Percentiles rank a stretch among this genome's conserved stretches.
Evolutionary conservation across 2,329 filamentous ascomycete species (phyloP).

Genomic region (Botrytis hyacinthi): DNA sequence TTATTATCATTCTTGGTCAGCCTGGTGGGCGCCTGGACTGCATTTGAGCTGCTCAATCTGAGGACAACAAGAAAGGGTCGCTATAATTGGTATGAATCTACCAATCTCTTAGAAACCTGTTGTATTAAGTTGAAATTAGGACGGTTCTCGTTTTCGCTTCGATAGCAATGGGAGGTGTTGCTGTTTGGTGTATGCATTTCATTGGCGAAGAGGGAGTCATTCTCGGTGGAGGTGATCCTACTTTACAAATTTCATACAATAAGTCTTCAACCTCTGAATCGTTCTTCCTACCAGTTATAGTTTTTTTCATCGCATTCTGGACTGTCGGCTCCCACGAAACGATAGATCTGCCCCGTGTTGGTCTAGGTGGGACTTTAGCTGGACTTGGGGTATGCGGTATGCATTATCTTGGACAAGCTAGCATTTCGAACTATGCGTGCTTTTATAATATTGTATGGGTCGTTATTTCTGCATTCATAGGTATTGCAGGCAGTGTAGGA

Average conservation of each 20-base stretch:
- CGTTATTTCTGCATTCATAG: slow-evolving; percentile 67
- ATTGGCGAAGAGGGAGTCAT: slow-evolving; percentile 79
- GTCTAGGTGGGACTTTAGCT: slow-evolving; percentile 64
- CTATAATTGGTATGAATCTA: slow-evolving; percentile 62
- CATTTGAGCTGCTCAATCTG: slow-evolving; percentile 77
- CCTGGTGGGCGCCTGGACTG: slow-evolving; percentile 72
- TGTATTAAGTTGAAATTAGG: slow-evolving; percentile 41
- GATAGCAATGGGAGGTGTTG: slow-evolving; percentile 69
- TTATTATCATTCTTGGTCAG: slow-evolving; percentile 68
- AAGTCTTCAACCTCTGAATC: slow-evolving; percentile 70
- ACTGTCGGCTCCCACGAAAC: slow-evolving; percentile 60
- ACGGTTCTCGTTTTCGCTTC: slow-evolving; percentile 62
- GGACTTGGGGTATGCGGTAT: slow-evolving; percentile 78
- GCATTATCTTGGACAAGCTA: slow-evolving; percentile 85
- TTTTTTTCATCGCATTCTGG: slow-evolving; percentile 70
- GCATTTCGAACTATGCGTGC: slow-evolving; percentile 73
- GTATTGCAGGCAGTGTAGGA: slow-evolving; percentile 66
- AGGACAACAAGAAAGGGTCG: slow-evolving; percentile 66
- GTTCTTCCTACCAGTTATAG: slow-evolving; percentile 75
- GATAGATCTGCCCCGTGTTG: slow-evolving; percentile 57
- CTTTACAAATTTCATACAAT: slow-evolving; percentile 73
- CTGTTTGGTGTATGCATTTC: slow-evolving; percentile 79
- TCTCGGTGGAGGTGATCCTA: slow-evolving; percentile 58
- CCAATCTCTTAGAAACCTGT: not conserved
- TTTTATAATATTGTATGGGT: slow-evolving; percentile 57